These are phyloP conservation scores for Oligophagozyma castellii DNA, from an alignment of 1,139 yeast genomes.

Conservation along the genomic window DNA sequence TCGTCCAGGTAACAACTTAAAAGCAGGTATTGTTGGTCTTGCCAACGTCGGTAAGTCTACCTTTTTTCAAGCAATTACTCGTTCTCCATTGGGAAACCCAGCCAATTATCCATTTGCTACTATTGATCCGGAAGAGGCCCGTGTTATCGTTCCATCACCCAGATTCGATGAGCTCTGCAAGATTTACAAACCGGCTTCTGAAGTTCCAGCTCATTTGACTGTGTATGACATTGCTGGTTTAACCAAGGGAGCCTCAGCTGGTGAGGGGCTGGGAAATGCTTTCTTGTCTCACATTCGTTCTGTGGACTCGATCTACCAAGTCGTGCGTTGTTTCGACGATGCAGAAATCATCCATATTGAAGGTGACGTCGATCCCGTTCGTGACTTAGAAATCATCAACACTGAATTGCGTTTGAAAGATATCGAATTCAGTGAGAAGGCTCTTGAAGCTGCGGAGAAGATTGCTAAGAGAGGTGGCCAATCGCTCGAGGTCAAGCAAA, in stretches of 20 bases:
- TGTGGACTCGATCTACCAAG: slow-evolving; percentile 96
- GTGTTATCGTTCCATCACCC: slow-evolving; percentile 90
- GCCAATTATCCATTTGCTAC: slow-evolving; percentile 80
- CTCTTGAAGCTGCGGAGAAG: slow-evolving; percentile 76
- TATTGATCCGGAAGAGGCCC: slow-evolving; percentile 97
- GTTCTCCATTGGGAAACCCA: slow-evolving; percentile 54
- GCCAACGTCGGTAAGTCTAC: slow-evolving; percentile 83
- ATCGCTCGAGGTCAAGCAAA: slow-evolving; percentile 85
- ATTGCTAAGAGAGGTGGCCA: slow-evolving; percentile 91
- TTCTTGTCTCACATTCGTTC: slow-evolving; percentile 96
- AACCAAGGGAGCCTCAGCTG: slow-evolving; percentile 93
- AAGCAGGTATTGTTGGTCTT: slow-evolving; percentile 92
- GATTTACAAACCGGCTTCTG: slow-evolving; percentile 68
- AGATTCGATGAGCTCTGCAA: slow-evolving; percentile 67
- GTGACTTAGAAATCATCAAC: slow-evolving; percentile 85
- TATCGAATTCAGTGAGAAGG: slow-evolving; percentile 86
- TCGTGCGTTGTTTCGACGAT: slow-evolving; percentile 95
- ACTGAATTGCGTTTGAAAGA: slow-evolving; percentile 93
- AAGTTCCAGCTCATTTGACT: slow-evolving; percentile 88
- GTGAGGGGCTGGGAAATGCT: slow-evolving; percentile 97
- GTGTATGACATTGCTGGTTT: slow-evolving; percentile 96
- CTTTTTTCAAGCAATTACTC: slow-evolving; percentile 59
- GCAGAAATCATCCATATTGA: slow-evolving; percentile 96
- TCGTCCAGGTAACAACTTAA: slow-evolving; percentile 95
- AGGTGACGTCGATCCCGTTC: slow-evolving; percentile 93